Conservation (phyloP, 768 basidiomycete genomes). For the Pulveroboletus sp. region DNA sequence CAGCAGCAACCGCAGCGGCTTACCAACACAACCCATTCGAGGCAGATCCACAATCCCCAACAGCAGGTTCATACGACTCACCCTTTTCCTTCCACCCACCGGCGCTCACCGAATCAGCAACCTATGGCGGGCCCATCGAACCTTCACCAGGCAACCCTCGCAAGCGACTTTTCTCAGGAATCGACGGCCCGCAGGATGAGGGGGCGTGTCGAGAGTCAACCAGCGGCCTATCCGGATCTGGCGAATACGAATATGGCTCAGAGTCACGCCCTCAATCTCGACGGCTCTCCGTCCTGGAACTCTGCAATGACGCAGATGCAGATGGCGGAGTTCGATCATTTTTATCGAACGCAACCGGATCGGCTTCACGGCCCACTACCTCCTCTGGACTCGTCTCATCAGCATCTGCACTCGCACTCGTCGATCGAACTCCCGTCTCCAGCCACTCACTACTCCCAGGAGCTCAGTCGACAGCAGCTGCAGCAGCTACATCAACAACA, state of each 20-base stretch:
- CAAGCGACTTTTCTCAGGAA: constrained; percentile 59
- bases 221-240: constrained; percentile 26
- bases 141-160: constrained; percentile 44
- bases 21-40: constrained; percentile 28
- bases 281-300: constrained; percentile 80
- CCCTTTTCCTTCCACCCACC: constrained; percentile 80
- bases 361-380: constrained; percentile 40
- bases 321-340: constrained; percentile 43
- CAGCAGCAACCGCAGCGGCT: constrained; percentile 28
- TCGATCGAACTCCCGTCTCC: constrained; percentile 39
- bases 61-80: constrained; percentile 45
- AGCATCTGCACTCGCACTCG: constrained; percentile 47
- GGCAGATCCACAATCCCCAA: constrained; percentile 29
- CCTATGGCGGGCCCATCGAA: constrained; percentile 30
- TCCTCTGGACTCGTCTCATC: constrained; percentile 43
- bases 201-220: constrained; percentile 36
- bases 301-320: constrained; percentile 70
- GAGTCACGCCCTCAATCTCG: constrained; percentile 78
- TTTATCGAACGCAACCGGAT: constrained; percentile 35
- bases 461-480: constrained; percentile 42
- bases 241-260: constrained; percentile 61
- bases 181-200: constrained; percentile 45
- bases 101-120: constrained; percentile 37
- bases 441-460: constrained; percentile 42
- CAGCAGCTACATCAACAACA: constrained; percentile 36